Conservation (phyloP, 2,329 filamentous ascomycete species). For the Drechslerella coelobrocha region DNA sequence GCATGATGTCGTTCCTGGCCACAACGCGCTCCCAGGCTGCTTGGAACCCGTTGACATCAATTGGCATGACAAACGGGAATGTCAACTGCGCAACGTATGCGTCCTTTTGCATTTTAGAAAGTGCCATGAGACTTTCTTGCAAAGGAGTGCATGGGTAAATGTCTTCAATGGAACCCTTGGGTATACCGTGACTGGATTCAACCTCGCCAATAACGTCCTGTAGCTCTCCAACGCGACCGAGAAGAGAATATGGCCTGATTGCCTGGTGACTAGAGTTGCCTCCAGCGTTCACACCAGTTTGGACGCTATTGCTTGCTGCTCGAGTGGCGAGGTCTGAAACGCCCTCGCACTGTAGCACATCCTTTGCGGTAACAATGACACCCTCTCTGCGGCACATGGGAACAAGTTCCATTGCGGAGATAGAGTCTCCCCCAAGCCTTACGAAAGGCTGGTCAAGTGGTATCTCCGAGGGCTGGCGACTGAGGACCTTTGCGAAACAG, state of each 20-base stretch:
- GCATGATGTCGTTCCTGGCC: conserved; percentile 59
- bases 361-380: conserved; percentile 13
- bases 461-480: conserved; percentile 6
- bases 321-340: conserved; percentile 14
- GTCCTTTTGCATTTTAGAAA: conserved; percentile 63
- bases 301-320: conserved; percentile 1
- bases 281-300: not conserved
- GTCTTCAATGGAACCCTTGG: conserved; percentile 60
- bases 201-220: conserved; percentile 55
- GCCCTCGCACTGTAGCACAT: conserved; percentile 4
- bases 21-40: conserved; percentile 60
- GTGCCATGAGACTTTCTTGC: conserved; percentile 65
- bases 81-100: conserved; percentile 65
- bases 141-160: conserved; percentile 65
- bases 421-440: conserved; percentile 12
- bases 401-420: conserved; percentile 15
- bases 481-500: conserved; percentile 3
- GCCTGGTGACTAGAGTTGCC: conserved; percentile 1
- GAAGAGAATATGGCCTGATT: conserved; percentile 1
- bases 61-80: conserved; percentile 52
- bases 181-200: conserved; percentile 59
- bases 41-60: conserved; percentile 59
- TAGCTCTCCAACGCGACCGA: not conserved
- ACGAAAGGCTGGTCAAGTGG: conserved; percentile 1
- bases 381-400: conserved; percentile 11